phyloP scores from a whole-genome alignment of 257 asterid species.

The Galeopsis tetrahit region DNA sequence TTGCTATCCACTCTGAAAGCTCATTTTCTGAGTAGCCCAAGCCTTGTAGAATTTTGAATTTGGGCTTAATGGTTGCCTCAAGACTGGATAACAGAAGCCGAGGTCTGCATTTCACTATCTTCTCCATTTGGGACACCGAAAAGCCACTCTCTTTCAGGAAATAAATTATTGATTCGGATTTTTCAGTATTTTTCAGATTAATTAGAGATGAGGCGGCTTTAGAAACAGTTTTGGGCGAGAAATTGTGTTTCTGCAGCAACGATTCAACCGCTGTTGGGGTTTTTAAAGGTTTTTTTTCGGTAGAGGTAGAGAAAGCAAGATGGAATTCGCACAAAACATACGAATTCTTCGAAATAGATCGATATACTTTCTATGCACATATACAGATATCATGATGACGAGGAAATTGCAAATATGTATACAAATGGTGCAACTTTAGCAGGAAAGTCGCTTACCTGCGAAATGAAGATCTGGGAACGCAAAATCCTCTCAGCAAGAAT shows the following conservation, averaged over 20 bases:
- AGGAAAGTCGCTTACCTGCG: not conserved
- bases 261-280: slow-evolving; percentile 8
- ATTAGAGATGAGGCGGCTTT: slow-evolving; percentile 10
- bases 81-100: too few relatives aligned
- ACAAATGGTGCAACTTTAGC: not conserved
- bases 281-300: not conserved
- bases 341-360: slow-evolving; percentile 16
- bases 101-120: not conserved
- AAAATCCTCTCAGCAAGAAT: not conserved
- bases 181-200: slow-evolving; percentile 19
- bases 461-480: not conserved
- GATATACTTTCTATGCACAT: not conserved
- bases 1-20: slow-evolving; percentile 12
- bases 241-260: slow-evolving; percentile 19
- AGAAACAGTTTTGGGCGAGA: slow-evolving; percentile 33
- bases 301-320: not conserved
- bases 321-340: slow-evolving; percentile 1
- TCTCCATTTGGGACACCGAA: slow-evolving; percentile 1
- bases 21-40: slow-evolving; percentile 19
- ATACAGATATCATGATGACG: not conserved
- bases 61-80: slow-evolving; percentile 12
- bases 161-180: slow-evolving; percentile 27
- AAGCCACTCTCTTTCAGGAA: slow-evolving; percentile 21
- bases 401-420: not conserved
- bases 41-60: slow-evolving; percentile 30